Conservation (phyloP, 306 rosid genomes). For the Quercus mongolica region DNA sequence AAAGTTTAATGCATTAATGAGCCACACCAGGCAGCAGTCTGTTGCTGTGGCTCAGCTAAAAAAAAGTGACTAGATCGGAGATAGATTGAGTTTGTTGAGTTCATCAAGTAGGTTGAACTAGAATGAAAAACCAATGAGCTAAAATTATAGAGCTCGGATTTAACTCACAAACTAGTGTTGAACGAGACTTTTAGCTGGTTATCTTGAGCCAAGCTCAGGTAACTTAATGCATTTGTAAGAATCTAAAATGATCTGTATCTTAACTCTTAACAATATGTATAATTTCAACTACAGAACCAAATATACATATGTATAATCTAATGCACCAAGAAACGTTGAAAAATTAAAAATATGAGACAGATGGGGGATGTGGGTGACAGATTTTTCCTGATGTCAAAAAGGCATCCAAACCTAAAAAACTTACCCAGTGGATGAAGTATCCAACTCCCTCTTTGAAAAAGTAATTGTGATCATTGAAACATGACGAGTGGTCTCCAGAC, state of each 20-base stretch:
- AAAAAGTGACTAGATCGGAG: not conserved
- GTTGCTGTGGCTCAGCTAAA: not conserved
- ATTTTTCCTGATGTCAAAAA: not conserved
- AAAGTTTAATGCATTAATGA: not conserved
- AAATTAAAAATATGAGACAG: not conserved
- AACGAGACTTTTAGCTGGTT: not conserved
- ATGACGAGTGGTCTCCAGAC: constrained; percentile 88
- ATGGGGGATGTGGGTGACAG: too few species aligned
- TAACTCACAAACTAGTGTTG: not conserved
- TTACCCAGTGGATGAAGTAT: constrained; percentile 76
- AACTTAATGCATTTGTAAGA: not conserved
- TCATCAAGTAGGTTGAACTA: not conserved
- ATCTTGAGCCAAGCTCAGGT: not conserved
- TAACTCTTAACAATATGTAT: not conserved
- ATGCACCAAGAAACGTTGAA: not conserved
- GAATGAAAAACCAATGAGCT: not conserved
- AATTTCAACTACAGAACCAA: not conserved
- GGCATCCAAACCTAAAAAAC: not conserved
- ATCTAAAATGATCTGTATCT: not conserved
- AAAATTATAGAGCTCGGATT: not conserved
- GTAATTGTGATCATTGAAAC: constrained; percentile 86
- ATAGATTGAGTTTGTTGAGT: not conserved
- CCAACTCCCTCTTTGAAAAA: constrained; percentile 63
- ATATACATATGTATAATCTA: not conserved
- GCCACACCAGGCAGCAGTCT: not conserved